Evolutionary conservation across 805 yeast species (phyloP), one percentile per base, ranked within the genome.

Genomic region (Isabelozyma gotoi): DNA sequence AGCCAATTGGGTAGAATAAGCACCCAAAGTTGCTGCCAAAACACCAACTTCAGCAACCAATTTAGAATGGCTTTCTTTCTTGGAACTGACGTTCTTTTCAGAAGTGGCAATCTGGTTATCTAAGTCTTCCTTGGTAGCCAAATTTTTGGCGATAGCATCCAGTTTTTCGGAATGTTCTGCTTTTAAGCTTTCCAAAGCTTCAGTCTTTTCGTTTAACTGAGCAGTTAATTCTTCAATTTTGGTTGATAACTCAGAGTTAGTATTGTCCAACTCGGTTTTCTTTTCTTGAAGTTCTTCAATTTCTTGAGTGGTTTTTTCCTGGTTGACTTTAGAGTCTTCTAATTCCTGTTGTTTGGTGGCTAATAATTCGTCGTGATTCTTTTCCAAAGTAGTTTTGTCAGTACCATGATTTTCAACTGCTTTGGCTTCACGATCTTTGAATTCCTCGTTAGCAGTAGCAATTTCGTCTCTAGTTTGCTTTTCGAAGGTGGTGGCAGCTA

Each of bases 401-500:
- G 56, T 57, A 11, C 50, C 68, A 52, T 78, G 83, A 43, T 70
- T 64, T 38, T 61, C 77, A 35, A 72, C 73, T 5, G 81, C 77
- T 37, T 67, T 63, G 15, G 52, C 56, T 60, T 78, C 83, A 35
- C 77, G 71, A n/a, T 63, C 63, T 41, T 63, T 73, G 45, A 62
- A 76, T 35, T 76, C 79, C 15, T 57, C 58, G 33, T 61, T 66
- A 45, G 77, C 77, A 31, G 73, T 68, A 47, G 66, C 73, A 42
- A 77, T 77, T 44, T 71, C 76, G 27, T 53, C 55, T 39, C 60
- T 68, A 33, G 77, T 69, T 16, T 63, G 62, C n/a, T 56, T 59
- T 38, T 76, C 70, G 49, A 77, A 74, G 8, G 55, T 57, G 36
- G 58, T 70, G 18, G 68, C 65, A 11, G 59, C 64, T 17, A 53